phyloP scores from a whole-genome alignment of 1,139 yeast species.

The Debaryomyces singareniensis region DNA sequence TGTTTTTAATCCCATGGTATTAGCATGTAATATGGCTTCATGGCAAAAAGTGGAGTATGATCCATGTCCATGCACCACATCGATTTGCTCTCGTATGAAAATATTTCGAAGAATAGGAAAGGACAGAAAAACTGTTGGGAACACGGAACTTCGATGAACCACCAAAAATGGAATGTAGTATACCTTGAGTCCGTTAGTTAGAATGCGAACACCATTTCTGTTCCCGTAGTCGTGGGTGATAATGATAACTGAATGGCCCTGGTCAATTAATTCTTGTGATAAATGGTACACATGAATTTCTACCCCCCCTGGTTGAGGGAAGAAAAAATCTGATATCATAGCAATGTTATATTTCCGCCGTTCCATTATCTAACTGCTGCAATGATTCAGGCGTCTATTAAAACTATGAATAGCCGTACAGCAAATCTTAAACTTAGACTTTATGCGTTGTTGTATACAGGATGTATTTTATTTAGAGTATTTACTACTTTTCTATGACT shows the following conservation, averaged over 20 bases:
- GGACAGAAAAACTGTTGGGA: slow-evolving; percentile 84
- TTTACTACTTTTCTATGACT: slow-evolving; percentile 1
- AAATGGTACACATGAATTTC: slow-evolving; percentile 89
- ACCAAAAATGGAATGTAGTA: slow-evolving; percentile 84
- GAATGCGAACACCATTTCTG: slow-evolving; percentile 71
- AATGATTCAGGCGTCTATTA: too few species aligned
- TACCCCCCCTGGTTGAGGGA: slow-evolving; percentile 98
- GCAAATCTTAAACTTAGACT: background rate
- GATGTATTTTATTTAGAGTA: background rate
- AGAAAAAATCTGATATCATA: slow-evolving; percentile 96
- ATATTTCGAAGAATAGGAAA: slow-evolving; percentile 85
- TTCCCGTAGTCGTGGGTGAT: slow-evolving; percentile 85
- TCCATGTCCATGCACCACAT: slow-evolving; percentile 94
- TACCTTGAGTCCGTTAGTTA: slow-evolving; percentile 88
- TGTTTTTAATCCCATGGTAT: slow-evolving; percentile 88
- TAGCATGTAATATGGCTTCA: slow-evolving; percentile 84
- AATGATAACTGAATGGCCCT: slow-evolving; percentile 89
- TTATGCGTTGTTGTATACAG: slow-evolving; percentile 1
- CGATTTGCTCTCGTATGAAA: slow-evolving; percentile 75
- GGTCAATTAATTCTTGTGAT: slow-evolving; percentile 66
- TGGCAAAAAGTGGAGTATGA: slow-evolving; percentile 81
- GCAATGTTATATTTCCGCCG: slow-evolving; percentile 43
- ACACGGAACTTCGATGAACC: slow-evolving; percentile 73
- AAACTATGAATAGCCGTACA: too few species aligned
- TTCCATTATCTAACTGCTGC: too few species aligned